Evolutionary conservation across 768 basidiomycete species (phyloP).

Genomic region (Russula lepida): DNA sequence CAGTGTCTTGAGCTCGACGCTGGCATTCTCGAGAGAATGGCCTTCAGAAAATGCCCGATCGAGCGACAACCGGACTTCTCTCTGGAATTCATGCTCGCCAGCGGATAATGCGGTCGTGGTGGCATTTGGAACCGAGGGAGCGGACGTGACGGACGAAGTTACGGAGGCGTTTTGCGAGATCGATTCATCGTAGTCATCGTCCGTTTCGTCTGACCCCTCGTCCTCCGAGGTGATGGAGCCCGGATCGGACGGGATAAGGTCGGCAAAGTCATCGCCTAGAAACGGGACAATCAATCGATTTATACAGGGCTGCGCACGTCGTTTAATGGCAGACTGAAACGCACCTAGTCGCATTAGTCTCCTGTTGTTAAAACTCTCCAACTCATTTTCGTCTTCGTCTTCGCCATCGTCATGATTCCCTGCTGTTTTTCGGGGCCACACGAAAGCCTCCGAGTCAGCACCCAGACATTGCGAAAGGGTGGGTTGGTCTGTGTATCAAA

Average conservation of each 20-base stretch:
- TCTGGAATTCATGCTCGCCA: constrained; percentile 50
- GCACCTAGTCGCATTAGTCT: constrained; percentile 70
- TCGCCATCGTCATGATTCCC: constrained; percentile 50
- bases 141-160: constrained; percentile 43
- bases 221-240: constrained; percentile 46
- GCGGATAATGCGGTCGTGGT: constrained; percentile 29
- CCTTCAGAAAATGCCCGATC: constrained; percentile 88
- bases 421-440: constrained; percentile 61
- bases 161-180: constrained; percentile 32
- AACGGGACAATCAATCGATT: background rate
- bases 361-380: constrained; percentile 55
- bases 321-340: background rate
- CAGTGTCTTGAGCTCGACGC: constrained; percentile 91
- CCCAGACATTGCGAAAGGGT: constrained; percentile 46
- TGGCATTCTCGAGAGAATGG: constrained; percentile 86
- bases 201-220: constrained; percentile 36
- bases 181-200: constrained; percentile 26
- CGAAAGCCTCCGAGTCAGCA: constrained; percentile 61
- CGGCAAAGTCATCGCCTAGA: constrained; percentile 53
- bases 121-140: constrained; percentile 35
- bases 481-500: constrained; percentile 38
- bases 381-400: constrained; percentile 54
- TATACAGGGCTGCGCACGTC: background rate
- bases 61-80: constrained; percentile 75
- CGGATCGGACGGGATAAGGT: constrained; percentile 52